A percentile compares a stretch with the other conserved stretches of the same genome.
phyloP scores from a whole-genome alignment of 805 yeast genomes.

The Danielia reshetovae region DNA sequence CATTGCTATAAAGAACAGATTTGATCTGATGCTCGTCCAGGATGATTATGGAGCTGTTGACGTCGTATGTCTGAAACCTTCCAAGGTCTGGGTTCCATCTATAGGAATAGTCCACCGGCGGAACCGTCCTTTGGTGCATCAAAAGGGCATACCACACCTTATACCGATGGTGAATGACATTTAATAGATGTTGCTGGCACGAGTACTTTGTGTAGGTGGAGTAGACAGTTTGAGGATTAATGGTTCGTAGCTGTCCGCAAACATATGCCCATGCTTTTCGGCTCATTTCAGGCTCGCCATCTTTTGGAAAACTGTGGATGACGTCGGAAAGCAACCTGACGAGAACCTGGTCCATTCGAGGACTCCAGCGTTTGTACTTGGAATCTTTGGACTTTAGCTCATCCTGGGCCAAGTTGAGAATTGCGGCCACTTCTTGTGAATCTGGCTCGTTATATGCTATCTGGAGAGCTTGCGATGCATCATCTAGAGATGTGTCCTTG shows the following conservation, averaged over 20 bases:
- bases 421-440: background rate
- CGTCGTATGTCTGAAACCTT: constrained; percentile 29
- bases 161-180: constrained; percentile 34
- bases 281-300: constrained; percentile 29
- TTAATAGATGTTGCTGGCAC: constrained; percentile 34
- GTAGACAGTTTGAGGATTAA: constrained; percentile 39
- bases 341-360: constrained; percentile 33
- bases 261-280: constrained; percentile 37
- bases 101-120: constrained; percentile 22
- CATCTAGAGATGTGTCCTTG: no score
- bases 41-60: constrained; percentile 20
- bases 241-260: constrained; percentile 29
- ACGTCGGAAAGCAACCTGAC: constrained; percentile 32
- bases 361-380: constrained; percentile 37
- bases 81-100: constrained; percentile 36
- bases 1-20: constrained; percentile 27
- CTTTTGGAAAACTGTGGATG: constrained; percentile 31
- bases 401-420: constrained; percentile 22
- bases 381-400: constrained; percentile 33
- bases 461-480: no score
- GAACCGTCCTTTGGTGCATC: constrained; percentile 24
- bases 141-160: constrained; percentile 33
- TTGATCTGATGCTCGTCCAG: constrained; percentile 30
- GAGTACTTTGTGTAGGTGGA: constrained; percentile 39
- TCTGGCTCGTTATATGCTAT: no score